Base-by-base conservation (phyloP, 306 rosid genomes). In the Gynostemma pentaphyllum region DNA sequence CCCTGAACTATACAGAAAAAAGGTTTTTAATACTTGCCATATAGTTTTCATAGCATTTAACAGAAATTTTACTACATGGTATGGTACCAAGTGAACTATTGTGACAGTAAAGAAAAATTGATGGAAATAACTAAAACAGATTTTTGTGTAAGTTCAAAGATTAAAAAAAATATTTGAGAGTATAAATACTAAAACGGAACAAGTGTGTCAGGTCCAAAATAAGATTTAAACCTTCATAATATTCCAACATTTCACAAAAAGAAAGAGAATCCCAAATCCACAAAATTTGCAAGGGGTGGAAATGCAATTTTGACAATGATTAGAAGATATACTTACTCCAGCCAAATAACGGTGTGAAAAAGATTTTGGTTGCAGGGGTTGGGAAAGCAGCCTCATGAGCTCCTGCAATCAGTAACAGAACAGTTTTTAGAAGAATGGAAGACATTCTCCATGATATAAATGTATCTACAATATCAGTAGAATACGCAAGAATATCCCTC, bases 291-390 rank as follows among this genome's bases (percentile, higher is more conserved):
- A 24, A 9, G 18, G 42, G 2, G 16, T 7, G 5, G 18, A 45
- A 19, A 45, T 0, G 16, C 27, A 44, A 39, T 29, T 45, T 7
- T 26, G 30, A 30, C 39, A 28, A 18, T 11, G 22, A 46, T 0
- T 42, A 47, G 37, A 12, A 30, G 48, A 45, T 52, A 45, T 52
- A 27, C 21, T 74, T 91, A 92, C 94, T 91, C 98, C 95, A 2
- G 96, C 91, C 75, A 86, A 75, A 74, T 88, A 88, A 42, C 95
- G 96, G 69, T 73, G 90, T 16, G 96, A 88, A 74, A 92, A 86
- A 39, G 90, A 64, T 72, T 81, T 84, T 34, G 95, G 88, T 66
- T 88, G 99, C 53, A 92, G 68, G 6, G 99, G 99, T 11, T 67
- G 83, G 29, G 90, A 92, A 73, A 88, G 82, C 80, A 92, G 71